Conservation (phyloP, 2,329 filamentous ascomycete species). For the Diaporthe batatas region DNA sequence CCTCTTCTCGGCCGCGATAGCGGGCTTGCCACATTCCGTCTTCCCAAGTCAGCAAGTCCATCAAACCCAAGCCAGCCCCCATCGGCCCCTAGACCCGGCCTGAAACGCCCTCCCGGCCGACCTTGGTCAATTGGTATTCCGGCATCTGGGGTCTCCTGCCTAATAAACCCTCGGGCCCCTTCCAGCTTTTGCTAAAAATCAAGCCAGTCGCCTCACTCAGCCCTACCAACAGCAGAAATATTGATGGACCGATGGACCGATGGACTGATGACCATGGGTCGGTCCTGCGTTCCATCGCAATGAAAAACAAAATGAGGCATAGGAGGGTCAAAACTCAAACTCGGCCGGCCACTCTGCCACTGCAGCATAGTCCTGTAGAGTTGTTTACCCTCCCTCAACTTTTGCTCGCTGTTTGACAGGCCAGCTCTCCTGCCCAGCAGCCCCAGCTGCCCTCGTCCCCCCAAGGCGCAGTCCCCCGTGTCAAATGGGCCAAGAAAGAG, state of each 20-base stretch:
- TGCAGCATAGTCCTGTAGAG: not conserved
- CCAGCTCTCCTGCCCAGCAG: too few relatives aligned
- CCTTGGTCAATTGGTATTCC: not conserved
- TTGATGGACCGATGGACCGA: too few relatives aligned
- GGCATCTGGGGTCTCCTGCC: slow-evolving; percentile 3
- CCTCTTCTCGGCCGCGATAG: slow-evolving; percentile 15
- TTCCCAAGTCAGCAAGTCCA: not conserved
- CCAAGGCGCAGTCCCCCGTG: slow-evolving; percentile 1
- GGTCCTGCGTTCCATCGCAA: not conserved
- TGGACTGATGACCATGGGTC: not conserved
- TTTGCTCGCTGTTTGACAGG: not conserved
- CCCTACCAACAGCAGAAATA: slow-evolving; percentile 6
- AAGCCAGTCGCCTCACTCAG: slow-evolving; percentile 8
- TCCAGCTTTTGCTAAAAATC: slow-evolving; percentile 11
- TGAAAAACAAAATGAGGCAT: not conserved
- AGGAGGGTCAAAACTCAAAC: not conserved
- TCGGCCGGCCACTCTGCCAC: too few relatives aligned
- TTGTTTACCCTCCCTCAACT: too few relatives aligned
- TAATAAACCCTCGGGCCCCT: slow-evolving; percentile 2
- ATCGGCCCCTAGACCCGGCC: not conserved
- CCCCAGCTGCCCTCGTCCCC: not conserved
- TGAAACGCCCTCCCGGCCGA: slow-evolving; percentile 27
- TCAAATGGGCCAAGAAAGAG: not conserved
- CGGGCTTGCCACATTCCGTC: slow-evolving; percentile 12
- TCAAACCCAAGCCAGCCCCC: not conserved